phyloP scores from a whole-genome alignment of 257 asterid species.

The Nicotiana knightiana region DNA sequence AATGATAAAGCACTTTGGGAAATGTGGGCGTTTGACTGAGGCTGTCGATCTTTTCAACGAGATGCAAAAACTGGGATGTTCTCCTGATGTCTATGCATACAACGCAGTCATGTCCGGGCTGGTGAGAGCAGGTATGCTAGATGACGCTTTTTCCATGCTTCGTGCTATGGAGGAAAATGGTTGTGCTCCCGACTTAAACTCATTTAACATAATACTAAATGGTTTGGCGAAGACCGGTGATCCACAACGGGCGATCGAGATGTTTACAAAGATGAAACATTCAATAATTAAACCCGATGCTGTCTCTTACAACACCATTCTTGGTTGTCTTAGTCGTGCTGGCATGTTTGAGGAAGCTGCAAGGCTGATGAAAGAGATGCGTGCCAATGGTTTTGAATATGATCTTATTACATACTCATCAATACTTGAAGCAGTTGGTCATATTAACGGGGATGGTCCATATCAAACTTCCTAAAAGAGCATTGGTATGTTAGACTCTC shows the following conservation, averaged over 20 bases:
- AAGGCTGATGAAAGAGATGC: slow-evolving; percentile 46
- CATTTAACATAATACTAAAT: slow-evolving; percentile 35
- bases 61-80: slow-evolving; percentile 31
- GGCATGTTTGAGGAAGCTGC: slow-evolving; percentile 55
- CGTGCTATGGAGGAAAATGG: slow-evolving; percentile 33
- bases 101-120: slow-evolving; percentile 47
- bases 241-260: slow-evolving; percentile 27
- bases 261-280: slow-evolving; percentile 33
- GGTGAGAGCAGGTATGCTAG: slow-evolving; percentile 34
- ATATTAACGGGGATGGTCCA: slow-evolving; percentile 19
- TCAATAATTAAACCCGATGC: slow-evolving; percentile 27
- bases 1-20: slow-evolving; percentile 44
- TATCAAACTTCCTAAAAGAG: slow-evolving; percentile 3
- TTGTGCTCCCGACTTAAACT: slow-evolving; percentile 34
- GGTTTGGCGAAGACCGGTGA: slow-evolving; percentile 33
- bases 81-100: slow-evolving; percentile 37
- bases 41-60: slow-evolving; percentile 35
- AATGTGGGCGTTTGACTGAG: slow-evolving; percentile 31
- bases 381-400: slow-evolving; percentile 30
- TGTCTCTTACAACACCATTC: slow-evolving; percentile 37
- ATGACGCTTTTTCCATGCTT: slow-evolving; percentile 32
- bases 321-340: slow-evolving; percentile 38
- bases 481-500: not conserved
- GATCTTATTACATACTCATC: slow-evolving; percentile 39
- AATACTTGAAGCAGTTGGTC: slow-evolving; percentile 42